Conservation (phyloP, 176 grass and related monocot species). For the bread wheat (Triticum aestivum) region IWGSC_CS_RefSeq_v2.1 NC_057797.1:701708478-701708977, state of each 20-base stretch:
- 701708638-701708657: background rate
- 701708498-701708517: no score
- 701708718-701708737: no score
- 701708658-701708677: background rate
- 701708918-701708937: background rate
- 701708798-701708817: background rate
- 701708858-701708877: background rate
- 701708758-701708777: background rate
- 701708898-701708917: background rate
- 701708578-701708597: no score
- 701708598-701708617: background rate
- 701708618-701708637: background rate
- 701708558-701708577: no score
- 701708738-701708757: background rate
- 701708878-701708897: background rate
- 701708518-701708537: no score
- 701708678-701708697: background rate
- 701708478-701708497: no score
- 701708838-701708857: background rate
- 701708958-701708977: background rate
- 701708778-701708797: background rate
- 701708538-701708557: no score
- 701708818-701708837: background rate
- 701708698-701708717: background rate
- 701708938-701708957: background rate